These are phyloP conservation scores for Apophysomyces elegans DNA, from an alignment of 371 early-diverging fungal species.

Conservation along the genomic window DNA sequence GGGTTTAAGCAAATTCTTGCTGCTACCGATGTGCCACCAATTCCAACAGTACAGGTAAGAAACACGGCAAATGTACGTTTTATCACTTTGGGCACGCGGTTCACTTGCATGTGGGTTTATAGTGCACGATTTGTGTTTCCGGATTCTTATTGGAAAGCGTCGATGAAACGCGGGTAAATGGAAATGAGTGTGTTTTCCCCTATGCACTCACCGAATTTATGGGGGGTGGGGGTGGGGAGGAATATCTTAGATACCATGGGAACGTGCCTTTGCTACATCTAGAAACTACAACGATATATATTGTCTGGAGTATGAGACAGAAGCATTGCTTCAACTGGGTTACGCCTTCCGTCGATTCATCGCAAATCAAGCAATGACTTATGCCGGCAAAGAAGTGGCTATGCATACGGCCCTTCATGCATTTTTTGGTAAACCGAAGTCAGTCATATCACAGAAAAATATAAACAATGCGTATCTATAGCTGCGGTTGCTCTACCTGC, in stretches of 20 bases:
- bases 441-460: background rate
- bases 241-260: conserved; percentile 57
- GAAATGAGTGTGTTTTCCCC: background rate
- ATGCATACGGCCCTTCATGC: conserved; percentile 85
- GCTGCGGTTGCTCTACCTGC: conserved; percentile 84
- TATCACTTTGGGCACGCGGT: background rate
- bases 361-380: conserved; percentile 80
- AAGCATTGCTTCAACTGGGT: conserved; percentile 77
- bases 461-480: conserved; percentile 28
- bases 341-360: conserved; percentile 80
- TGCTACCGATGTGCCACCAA: conserved; percentile 58
- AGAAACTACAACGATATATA: conserved; percentile 53
- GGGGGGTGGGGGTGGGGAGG: conserved; percentile 1
- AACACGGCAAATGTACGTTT: background rate
- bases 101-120: conserved; percentile 8
- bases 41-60: conserved; percentile 64
- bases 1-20: conserved; percentile 59
- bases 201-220: conserved; percentile 6
- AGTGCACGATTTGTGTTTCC: conserved; percentile 67
- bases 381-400: conserved; percentile 85
- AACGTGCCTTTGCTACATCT: conserved; percentile 40
- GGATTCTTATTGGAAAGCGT: conserved; percentile 60
- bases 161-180: conserved; percentile 39
- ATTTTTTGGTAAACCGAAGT: conserved; percentile 49
- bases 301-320: conserved; percentile 79